These are phyloP conservation scores for Talaromyces islandicus DNA, from an alignment of 2,329 filamentous ascomycete species.

Conservation along the genomic window DNA sequence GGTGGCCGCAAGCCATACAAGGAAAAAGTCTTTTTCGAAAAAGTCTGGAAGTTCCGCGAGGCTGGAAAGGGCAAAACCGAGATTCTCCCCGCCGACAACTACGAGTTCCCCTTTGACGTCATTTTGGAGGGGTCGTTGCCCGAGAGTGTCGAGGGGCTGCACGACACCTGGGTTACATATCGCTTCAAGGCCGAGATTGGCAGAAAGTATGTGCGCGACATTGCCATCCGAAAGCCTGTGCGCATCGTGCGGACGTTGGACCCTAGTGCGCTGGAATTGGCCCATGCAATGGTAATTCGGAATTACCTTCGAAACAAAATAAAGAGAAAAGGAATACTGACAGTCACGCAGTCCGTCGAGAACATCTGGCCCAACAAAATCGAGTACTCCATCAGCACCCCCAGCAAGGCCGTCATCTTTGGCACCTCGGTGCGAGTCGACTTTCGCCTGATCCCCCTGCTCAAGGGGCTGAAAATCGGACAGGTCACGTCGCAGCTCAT, in stretches of 20 bases:
- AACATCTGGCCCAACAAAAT: constrained; percentile 98
- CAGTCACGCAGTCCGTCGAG: constrained; percentile 62
- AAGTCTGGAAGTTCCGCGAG: constrained; percentile 66
- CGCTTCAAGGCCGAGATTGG: constrained; percentile 86
- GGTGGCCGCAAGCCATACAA: constrained; percentile 33
- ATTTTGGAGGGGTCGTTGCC: constrained; percentile 62
- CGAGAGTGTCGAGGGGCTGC: constrained; percentile 86
- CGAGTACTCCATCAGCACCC: constrained; percentile 88
- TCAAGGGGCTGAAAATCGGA: constrained; percentile 85
- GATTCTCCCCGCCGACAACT: constrained; percentile 66
- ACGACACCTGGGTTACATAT: constrained; percentile 82
- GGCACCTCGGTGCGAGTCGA: constrained; percentile 80
- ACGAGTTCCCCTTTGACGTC: constrained; percentile 76
- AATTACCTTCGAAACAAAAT: neutral
- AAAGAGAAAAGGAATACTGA: neutral
- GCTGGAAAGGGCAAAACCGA: constrained; percentile 41
- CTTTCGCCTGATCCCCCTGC: constrained; percentile 77
- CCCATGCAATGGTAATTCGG: constrained; percentile 68
- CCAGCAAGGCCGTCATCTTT: constrained; percentile 90
- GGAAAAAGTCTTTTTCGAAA: constrained; percentile 55
- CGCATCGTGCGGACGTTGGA: constrained; percentile 73
- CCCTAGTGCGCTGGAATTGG: constrained; percentile 67
- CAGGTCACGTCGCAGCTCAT: constrained; percentile 73
- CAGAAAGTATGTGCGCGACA: constrained; percentile 82
- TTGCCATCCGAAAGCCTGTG: constrained; percentile 71